phyloP scores from a whole-genome alignment of 2,329 filamentous ascomycete genomes.

The Sclerotinia borealis region DNA sequence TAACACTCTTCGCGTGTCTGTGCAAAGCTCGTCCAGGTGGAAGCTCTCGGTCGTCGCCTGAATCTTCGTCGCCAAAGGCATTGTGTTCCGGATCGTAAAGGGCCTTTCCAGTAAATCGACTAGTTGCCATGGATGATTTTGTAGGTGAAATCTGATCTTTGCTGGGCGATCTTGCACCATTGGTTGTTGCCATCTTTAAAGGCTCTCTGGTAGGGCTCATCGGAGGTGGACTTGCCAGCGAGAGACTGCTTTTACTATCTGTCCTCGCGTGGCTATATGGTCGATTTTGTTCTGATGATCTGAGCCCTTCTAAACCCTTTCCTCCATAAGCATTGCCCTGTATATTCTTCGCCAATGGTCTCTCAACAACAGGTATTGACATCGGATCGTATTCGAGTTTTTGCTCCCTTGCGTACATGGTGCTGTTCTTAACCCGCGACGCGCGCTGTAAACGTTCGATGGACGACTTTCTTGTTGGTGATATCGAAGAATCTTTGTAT shows the following conservation, averaged over 20 bases:
- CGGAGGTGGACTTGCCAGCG: constrained; percentile 45
- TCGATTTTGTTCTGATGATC: constrained; percentile 42
- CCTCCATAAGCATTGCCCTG: constrained; percentile 66
- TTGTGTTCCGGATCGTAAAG: constrained; percentile 64
- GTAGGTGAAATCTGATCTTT: constrained; percentile 72
- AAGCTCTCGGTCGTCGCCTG: constrained; percentile 51
- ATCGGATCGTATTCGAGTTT: constrained; percentile 89
- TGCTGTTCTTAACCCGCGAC: constrained; percentile 96
- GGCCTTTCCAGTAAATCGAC: constrained; percentile 52
- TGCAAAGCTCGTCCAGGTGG: constrained; percentile 63
- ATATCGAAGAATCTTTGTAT: constrained; percentile 50
- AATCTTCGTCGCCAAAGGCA: constrained; percentile 62
- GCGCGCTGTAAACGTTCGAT: constrained; percentile 94
- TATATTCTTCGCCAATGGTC: constrained; percentile 68
- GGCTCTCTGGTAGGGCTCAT: constrained; percentile 33
- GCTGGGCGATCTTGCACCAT: constrained; percentile 45
- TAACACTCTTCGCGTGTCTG: constrained; percentile 92
- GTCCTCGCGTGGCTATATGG: constrained; percentile 41
- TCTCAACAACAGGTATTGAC: constrained; percentile 69
- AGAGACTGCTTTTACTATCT: constrained; percentile 56
- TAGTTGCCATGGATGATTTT: constrained; percentile 78
- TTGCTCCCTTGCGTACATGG: constrained; percentile 88
- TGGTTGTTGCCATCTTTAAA: constrained; percentile 33
- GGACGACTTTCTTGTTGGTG: constrained; percentile 75
- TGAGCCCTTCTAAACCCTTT: constrained; percentile 47